Evolutionary conservation across 2,329 filamentous ascomycete genomes (phyloP), one percentile per base, ranked within the genome.

Genomic region (Hymenoscyphus albidus): DNA sequence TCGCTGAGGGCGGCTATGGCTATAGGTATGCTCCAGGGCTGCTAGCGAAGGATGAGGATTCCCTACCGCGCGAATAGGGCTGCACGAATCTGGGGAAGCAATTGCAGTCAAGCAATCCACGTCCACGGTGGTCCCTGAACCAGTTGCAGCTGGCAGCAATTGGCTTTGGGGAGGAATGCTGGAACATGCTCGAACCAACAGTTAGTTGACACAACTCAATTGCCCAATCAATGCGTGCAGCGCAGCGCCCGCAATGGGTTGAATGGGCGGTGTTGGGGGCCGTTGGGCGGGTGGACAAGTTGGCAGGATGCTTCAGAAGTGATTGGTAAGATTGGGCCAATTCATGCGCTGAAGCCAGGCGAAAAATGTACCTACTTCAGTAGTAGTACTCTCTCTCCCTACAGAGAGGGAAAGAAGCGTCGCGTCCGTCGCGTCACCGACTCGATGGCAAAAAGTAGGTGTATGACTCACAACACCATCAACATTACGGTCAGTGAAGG

Each of bases 251-350:
- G 35, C 51, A 32, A 39, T 62, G 35, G 60, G 31, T 13, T n/a
- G 35, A 56, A 7, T 31, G 22, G 32, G 16, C 42, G 48, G 35
- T 38, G 48, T 39, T 54, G 48, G 48, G 48, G 32, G 18, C 32
- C 12, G 27, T 56, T 31, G 32, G 51, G 54, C 13, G 54, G 44
- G 13, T 5, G 18, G 40, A 38, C 1, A 38, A 13, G 55, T 31
- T n/a, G 14, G 40, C 32, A 18, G 9, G 38, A 48, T 51, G 54
- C 27, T 62, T 42, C 38, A 55, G 59, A 59, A 22, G 22, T 59
- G 62, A 59, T 63, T 59, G 62, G 62, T 63, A 54, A 63, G 62
- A 60, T 44, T 31, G 44, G 27, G 42, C 35, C 62, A 63, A 63
- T 63, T 63, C 56, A 51, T 59, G 56, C 62, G 61, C 55, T 54